Percentiles rank a stretch among this genome's conserved stretches.
These are phyloP conservation scores for Solanum pimpinellifolium DNA, from an alignment of 257 asterid genomes.

Conservation along the genomic window DNA sequence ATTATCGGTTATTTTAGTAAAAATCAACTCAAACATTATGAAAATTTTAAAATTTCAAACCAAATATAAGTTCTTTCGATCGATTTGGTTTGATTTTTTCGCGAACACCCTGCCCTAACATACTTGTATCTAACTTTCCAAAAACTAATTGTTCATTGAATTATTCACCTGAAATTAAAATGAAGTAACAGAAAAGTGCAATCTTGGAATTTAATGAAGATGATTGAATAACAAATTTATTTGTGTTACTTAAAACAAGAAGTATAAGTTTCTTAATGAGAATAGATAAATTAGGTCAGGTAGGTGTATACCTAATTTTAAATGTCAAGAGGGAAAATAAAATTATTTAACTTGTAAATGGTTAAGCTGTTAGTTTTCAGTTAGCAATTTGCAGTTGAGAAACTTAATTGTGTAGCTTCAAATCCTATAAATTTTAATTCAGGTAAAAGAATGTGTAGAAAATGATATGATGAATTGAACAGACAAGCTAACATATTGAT, in stretches of 20 bases:
- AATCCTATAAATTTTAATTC: constrained; percentile 7
- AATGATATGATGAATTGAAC: background rate
- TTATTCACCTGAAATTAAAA: background rate
- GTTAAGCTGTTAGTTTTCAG: constrained; percentile 53
- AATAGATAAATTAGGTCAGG: constrained; percentile 24
- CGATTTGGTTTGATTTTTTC: background rate
- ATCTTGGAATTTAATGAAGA: background rate
- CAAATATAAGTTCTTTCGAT: background rate
- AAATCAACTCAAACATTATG: background rate
- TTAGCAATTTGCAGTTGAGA: constrained; percentile 52
- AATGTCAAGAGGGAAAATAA: constrained; percentile 6
- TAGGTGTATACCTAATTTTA: constrained; percentile 17
- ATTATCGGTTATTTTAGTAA: no score
- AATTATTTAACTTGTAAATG: constrained; percentile 16
- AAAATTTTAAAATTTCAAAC: background rate
- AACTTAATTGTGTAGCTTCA: constrained; percentile 19
- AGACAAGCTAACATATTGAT: background rate
- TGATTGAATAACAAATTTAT: background rate
- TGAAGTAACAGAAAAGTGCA: background rate
- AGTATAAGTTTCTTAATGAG: background rate
- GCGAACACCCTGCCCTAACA: background rate
- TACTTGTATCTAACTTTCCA: background rate
- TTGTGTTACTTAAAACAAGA: background rate
- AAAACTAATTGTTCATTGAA: background rate
- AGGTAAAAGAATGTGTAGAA: constrained; percentile 4